Conservation (phyloP, 2,329 filamentous ascomycete species). For the Cladophialophora yegresii region DNA sequence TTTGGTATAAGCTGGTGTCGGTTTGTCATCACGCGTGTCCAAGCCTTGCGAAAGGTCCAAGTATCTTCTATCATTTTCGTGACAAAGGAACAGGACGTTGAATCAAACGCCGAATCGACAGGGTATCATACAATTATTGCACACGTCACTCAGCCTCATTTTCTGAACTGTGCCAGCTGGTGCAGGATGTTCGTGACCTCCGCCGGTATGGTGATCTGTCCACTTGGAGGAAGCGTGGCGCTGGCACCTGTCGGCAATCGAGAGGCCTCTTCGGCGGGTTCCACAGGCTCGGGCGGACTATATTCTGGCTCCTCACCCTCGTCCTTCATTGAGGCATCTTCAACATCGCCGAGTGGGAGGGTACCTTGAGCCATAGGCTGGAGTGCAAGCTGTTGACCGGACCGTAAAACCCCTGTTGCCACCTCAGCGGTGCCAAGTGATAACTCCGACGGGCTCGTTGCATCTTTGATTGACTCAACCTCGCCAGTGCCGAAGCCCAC, state of each 20-base stretch:
- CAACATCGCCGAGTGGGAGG: constrained; percentile 2
- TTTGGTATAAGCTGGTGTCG: constrained; percentile 20
- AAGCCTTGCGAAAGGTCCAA: constrained; percentile 31
- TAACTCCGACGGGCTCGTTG: constrained; percentile 16
- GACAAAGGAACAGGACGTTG: constrained; percentile 15
- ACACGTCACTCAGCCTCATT: constrained; percentile 1
- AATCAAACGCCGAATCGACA: constrained; percentile 17
- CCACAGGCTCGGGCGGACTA: constrained; percentile 20
- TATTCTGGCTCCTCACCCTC: constrained; percentile 28
- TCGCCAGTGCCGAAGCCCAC: constrained; percentile 20
- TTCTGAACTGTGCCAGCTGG: constrained; percentile 21
- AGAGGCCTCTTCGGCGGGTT: not conserved
- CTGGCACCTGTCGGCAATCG: not conserved
- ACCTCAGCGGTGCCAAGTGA: constrained; percentile 14
- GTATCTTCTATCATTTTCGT: constrained; percentile 24
- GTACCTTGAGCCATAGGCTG: constrained; percentile 12
- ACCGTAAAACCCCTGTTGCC: not conserved
- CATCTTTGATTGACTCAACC: constrained; percentile 6
- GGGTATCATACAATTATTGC: constrained; percentile 24
- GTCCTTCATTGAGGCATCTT: constrained; percentile 25
- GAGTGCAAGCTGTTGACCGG: constrained; percentile 8
- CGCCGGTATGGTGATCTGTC: constrained; percentile 4
- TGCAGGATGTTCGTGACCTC: constrained; percentile 19
- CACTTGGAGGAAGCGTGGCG: not conserved
- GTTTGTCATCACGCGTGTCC: constrained; percentile 27